phyloP scores from a whole-genome alignment of 73 alveolate genomes.

The Effrenium voratum region DNA sequence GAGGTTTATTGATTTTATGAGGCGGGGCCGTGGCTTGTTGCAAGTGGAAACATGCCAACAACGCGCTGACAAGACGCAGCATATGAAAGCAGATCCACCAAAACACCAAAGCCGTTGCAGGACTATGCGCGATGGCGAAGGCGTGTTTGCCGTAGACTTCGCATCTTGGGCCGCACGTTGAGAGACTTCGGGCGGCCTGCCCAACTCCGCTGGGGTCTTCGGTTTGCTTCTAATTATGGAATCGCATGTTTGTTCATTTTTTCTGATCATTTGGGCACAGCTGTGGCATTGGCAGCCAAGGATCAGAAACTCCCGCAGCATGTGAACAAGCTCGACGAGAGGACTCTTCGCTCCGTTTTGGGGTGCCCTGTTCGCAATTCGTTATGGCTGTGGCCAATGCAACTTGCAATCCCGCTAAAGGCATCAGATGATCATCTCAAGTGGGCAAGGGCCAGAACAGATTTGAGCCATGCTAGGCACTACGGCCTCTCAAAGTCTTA shows the following conservation, averaged over 20 bases:
- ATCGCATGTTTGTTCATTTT: no score
- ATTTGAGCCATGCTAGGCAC: slow-evolving; percentile 1
- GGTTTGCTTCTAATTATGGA: no score
- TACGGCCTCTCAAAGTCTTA: slow-evolving; percentile 70
- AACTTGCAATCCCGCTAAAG: no score
- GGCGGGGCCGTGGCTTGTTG: not conserved
- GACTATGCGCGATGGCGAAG: slow-evolving; percentile 89
- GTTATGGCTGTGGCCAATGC: no score
- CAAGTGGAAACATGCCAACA: not conserved
- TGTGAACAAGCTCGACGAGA: slow-evolving; percentile 66
- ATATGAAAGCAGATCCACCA: no score
- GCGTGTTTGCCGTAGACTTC: slow-evolving; percentile 45
- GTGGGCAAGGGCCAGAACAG: no score
- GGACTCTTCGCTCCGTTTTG: slow-evolving; percentile 60
- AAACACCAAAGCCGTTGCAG: no score
- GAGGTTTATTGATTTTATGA: slow-evolving; percentile 84
- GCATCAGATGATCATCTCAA: no score
- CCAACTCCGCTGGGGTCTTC: no score
- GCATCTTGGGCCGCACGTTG: not conserved
- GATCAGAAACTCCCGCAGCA: slow-evolving; percentile 68
- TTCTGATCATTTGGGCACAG: no score
- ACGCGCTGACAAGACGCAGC: not conserved
- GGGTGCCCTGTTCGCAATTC: not conserved
- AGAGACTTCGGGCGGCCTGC: no score
- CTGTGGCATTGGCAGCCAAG: not conserved